Evolutionary conservation across 345 rosid genomes (phyloP).

Genomic region (Eucalyptus polyanthemos): DNA sequence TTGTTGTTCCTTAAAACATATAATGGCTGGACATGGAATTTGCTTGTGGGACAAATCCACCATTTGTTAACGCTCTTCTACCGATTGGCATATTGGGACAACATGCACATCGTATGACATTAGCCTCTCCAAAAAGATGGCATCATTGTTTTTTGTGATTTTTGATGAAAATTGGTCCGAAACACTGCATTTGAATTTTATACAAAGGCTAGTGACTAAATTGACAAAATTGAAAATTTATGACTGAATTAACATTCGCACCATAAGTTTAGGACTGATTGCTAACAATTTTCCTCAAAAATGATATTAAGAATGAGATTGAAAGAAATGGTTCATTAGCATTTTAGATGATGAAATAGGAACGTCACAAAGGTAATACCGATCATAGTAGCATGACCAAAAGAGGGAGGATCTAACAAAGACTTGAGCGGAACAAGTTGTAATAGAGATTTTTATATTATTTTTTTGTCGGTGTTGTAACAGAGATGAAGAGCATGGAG

Average conservation of each 20-base stretch:
- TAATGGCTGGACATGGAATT: background rate
- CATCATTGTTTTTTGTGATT: background rate
- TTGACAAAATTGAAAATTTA: background rate
- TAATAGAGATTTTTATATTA: background rate
- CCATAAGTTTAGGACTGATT: background rate
- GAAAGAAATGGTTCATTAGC: background rate
- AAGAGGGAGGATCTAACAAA: background rate
- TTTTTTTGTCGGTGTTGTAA: background rate
- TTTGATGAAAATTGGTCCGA: accelerated
- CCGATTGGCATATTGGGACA: background rate
- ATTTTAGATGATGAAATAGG: background rate
- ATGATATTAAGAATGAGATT: background rate
- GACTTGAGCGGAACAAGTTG: background rate
- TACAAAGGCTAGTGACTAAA: accelerated
- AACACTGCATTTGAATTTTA: accelerated
- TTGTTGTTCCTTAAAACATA: background rate
- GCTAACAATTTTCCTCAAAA: background rate
- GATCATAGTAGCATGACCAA: background rate
- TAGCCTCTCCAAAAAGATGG: background rate
- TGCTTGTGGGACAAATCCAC: background rate
- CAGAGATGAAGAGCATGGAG: background rate
- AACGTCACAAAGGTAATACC: background rate
- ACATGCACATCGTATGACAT: background rate
- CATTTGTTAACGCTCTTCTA: background rate
- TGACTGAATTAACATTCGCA: accelerated